Conservation (phyloP, 495 filamentous ascomycete species). For the Daldinia vernicosa region DNA sequence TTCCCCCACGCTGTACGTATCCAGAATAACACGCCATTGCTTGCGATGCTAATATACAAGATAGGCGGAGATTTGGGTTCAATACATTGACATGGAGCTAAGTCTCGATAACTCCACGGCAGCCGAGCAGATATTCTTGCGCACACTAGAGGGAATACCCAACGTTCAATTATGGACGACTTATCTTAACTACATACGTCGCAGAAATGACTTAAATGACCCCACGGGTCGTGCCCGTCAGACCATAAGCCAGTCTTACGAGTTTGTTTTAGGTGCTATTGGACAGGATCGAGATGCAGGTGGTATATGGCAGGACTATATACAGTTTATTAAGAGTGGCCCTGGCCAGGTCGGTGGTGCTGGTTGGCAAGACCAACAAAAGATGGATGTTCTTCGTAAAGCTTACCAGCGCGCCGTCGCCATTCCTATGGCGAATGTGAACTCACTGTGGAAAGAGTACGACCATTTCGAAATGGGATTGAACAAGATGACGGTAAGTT, state of each 20-base stretch:
- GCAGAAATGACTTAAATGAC: constrained; percentile 87
- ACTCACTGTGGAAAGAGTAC: constrained; percentile 94
- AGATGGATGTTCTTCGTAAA: constrained; percentile 92
- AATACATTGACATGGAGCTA: constrained; percentile 87
- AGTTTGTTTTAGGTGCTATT: constrained; percentile 87
- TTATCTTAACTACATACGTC: constrained; percentile 96
- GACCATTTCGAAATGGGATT: constrained; percentile 91
- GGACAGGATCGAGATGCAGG: constrained; percentile 94
- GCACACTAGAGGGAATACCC: constrained; percentile 74
- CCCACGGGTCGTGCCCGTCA: constrained; percentile 75
- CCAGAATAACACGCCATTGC: background rate
- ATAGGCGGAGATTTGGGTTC: constrained; percentile 89
- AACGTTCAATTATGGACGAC: constrained; percentile 88
- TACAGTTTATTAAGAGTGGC: constrained; percentile 85
- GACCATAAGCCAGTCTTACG: constrained; percentile 83
- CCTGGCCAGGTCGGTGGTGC: constrained; percentile 85
- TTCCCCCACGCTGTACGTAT: constrained; percentile 89
- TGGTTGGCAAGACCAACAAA: constrained; percentile 95
- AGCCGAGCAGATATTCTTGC: constrained; percentile 83
- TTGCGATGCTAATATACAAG: constrained; percentile 42
- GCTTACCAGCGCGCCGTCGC: constrained; percentile 89
- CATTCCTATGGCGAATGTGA: constrained; percentile 81
- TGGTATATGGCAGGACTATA: constrained; percentile 89
- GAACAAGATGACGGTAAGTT: constrained; percentile 83
- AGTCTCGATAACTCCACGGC: constrained; percentile 77